These are phyloP conservation scores for Mucor indicus DNA, from an alignment of 371 early-diverging fungal genomes.

Conservation along the genomic window DNA sequence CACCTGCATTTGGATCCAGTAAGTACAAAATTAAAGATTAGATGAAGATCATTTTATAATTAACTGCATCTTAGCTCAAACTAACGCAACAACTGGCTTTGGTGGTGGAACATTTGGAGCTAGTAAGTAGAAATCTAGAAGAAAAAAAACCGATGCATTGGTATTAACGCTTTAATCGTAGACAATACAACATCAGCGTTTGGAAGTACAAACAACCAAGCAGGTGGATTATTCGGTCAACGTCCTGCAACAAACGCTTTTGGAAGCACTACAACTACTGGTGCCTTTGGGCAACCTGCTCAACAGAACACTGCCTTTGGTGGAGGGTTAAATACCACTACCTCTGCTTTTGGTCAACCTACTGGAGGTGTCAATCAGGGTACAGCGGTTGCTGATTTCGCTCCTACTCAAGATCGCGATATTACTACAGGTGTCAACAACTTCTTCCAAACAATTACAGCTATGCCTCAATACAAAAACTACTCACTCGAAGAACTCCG, in stretches of 20 bases:
- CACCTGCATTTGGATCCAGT: slow-evolving; percentile 28
- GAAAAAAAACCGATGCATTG: slow-evolving; percentile 10
- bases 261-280: slow-evolving; percentile 15
- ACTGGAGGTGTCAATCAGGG: slow-evolving; percentile 58
- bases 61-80: slow-evolving; percentile 18
- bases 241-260: slow-evolving; percentile 31
- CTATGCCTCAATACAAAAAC: slow-evolving; percentile 88
- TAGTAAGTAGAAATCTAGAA: slow-evolving; percentile 23
- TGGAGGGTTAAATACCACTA: slow-evolving; percentile 29
- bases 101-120: slow-evolving; percentile 43
- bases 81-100: slow-evolving; percentile 25
- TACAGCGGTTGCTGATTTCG: slow-evolving; percentile 76
- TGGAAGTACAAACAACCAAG: slow-evolving; percentile 35
- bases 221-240: slow-evolving; percentile 49
- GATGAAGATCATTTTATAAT: background rate
- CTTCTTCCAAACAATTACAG: slow-evolving; percentile 74
- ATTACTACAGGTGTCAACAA: slow-evolving; percentile 54
- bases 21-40: background rate
- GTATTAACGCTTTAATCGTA: background rate
- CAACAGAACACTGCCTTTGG: slow-evolving; percentile 29
- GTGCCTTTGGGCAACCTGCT: slow-evolving; percentile 31
- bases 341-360: slow-evolving; percentile 53
- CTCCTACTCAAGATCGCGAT: slow-evolving; percentile 67
- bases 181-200: slow-evolving; percentile 41
- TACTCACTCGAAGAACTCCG: slow-evolving; percentile 92